phyloP scores from a whole-genome alignment of 306 rosid genomes.

The Quercus rubra region DNA sequence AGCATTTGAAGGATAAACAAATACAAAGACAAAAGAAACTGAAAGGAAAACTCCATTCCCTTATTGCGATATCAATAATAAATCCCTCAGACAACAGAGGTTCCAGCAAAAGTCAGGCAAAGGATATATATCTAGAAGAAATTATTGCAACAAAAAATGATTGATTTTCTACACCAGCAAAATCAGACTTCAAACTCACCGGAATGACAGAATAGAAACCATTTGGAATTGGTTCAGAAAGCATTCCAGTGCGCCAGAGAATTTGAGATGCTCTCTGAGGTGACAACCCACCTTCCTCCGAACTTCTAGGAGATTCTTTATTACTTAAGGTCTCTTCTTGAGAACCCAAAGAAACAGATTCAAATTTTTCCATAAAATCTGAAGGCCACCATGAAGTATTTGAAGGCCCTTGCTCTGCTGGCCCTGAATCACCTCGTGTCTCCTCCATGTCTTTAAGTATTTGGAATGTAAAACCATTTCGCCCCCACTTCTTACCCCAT shows the following conservation, averaged over 20 bases:
- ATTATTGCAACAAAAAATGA: conserved; percentile 6
- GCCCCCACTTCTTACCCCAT: conserved; percentile 65
- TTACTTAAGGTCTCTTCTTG: conserved; percentile 58
- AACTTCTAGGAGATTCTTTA: conserved; percentile 52
- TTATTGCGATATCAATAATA: neutral
- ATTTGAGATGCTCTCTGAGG: conserved; percentile 83
- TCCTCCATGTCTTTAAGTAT: conserved; percentile 83
- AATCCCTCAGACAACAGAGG: neutral
- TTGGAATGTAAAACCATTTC: conserved; percentile 83
- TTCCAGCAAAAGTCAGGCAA: neutral
- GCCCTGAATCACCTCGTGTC: conserved; percentile 79
- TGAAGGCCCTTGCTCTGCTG: conserved; percentile 85
- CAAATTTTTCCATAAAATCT: conserved; percentile 80
- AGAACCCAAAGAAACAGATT: conserved; percentile 81
- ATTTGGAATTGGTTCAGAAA: conserved; percentile 85
- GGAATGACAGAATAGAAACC: conserved; percentile 91
- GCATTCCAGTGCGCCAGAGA: conserved; percentile 88
- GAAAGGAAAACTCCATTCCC: neutral
- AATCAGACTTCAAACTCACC: conserved; percentile 48
- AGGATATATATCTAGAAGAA: conserved; percentile 1
- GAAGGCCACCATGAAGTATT: conserved; percentile 91
- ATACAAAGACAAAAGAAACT: neutral
- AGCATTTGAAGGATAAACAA: neutral
- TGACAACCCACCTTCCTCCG: conserved; percentile 54
- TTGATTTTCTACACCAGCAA: neutral